phyloP scores from a whole-genome alignment of 495 filamentous ascomycete genomes.

The Penicillium lagena region DNA sequence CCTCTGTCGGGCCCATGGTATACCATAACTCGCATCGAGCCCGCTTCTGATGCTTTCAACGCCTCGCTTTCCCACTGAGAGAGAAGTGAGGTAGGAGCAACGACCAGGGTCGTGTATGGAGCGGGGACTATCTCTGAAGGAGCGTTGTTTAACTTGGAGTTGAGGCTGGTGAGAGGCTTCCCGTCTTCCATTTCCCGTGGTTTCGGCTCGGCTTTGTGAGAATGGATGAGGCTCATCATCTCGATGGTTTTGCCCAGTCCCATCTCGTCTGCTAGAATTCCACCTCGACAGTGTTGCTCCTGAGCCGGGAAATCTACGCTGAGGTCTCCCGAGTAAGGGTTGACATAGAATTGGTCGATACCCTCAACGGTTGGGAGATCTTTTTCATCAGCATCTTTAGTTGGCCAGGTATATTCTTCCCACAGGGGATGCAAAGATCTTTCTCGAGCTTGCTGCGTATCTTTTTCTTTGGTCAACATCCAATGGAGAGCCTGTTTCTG shows the following conservation, averaged over 20 bases:
- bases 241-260: slow-evolving; percentile 93
- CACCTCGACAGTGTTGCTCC: slow-evolving; percentile 90
- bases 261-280: slow-evolving; percentile 91
- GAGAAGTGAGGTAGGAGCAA: slow-evolving; percentile 90
- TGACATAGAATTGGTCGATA: slow-evolving; percentile 80
- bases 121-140: slow-evolving; percentile 54
- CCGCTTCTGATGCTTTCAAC: slow-evolving; percentile 74
- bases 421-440: slow-evolving; percentile 94
- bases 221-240: slow-evolving; percentile 90
- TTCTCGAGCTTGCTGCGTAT: slow-evolving; percentile 56
- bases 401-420: slow-evolving; percentile 92
- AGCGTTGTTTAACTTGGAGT: slow-evolving; percentile 46
- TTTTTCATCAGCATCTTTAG: slow-evolving; percentile 79
- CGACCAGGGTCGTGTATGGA: slow-evolving; percentile 86
- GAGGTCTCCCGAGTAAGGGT: slow-evolving; percentile 92
- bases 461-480: slow-evolving; percentile 91
- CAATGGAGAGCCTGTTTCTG: slow-evolving; percentile 93
- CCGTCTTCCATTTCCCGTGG: slow-evolving; percentile 27
- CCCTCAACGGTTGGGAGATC: slow-evolving; percentile 56
- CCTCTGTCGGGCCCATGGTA: slow-evolving; percentile 89
- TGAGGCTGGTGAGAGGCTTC: slow-evolving; percentile 47
- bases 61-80: slow-evolving; percentile 97
- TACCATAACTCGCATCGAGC: slow-evolving; percentile 73
- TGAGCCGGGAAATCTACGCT: slow-evolving; percentile 89
- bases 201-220: slow-evolving; percentile 57